Base-by-base conservation (phyloP, 2,329 filamentous ascomycete genomes). In the Gnomoniopsis smithogilvyi region DNA sequence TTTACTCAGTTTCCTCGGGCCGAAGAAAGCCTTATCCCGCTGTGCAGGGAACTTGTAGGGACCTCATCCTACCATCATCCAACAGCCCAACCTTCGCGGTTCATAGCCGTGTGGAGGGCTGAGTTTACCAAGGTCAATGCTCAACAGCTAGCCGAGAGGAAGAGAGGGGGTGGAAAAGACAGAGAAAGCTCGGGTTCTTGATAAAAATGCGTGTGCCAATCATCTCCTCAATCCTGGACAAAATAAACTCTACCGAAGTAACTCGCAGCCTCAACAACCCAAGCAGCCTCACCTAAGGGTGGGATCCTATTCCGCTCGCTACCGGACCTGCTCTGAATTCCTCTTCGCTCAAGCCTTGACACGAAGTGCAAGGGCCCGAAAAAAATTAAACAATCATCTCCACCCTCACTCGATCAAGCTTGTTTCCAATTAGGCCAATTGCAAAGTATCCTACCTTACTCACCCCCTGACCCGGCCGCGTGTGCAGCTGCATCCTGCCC, bases 361-460 rank as follows among this genome's bases (percentile, higher is more conserved):
- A 56, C 57, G 52, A 59, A 15, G 12, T 24, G 3, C 15, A 33
- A 43, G 6, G 38, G 41, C 17, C 36, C 17, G 43, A 8, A 43
- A 22, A 38, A 33, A 47, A 50, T 24, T 21, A 51, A 47, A 41
- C 30, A 59, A 55, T 14, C 36, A 26, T 52, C 55, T 17, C 57
- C 47, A 51, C 50, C 50, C 41, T 51, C 50, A 30, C 15, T 52
- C 36, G 22, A 22, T 43, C 50, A 43, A 43, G 50, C 50, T 33
- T 52, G 36, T 41, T 41, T 15, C 36, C 36, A 41, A 41, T 41
- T 30, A 30, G 26, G 17, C 36, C 12, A 10, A 41, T 15, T 41
- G 17, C 36, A 41, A 14, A 41, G 36, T 8, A 41, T n/a, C 36
- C 15, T 14, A 41, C 36, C 36, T n/a, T 33, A 30, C 26, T 30